Base-by-base conservation (phyloP, 495 filamentous ascomycete genomes). In the Neurospora sp. region DNA sequence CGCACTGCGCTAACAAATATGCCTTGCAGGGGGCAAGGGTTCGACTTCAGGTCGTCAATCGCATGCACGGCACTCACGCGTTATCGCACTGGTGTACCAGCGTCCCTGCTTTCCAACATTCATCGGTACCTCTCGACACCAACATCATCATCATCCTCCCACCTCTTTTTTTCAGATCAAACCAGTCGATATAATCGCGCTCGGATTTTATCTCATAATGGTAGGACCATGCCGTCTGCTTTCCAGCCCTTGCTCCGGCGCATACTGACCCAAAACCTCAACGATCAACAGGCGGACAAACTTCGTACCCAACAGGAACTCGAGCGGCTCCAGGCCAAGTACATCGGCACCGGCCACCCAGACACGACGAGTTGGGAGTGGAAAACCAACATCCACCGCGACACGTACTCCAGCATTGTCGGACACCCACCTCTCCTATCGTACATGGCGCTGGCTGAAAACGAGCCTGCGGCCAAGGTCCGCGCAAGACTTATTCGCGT, bases 351-450 rank as follows among this genome's bases (percentile, higher is more conserved):
- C 13, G 96, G 96, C n/a, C 94, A 98, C 83, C 93, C 96, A 70
- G 96, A 99, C 84, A 98, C 96, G 10, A 98, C 96, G 19, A 94
- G 92, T 79, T 94, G 88, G 89, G 96, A 99, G 85, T 99, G 95
- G 94, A 88, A 90, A 70, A 92, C 91, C 39, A 99, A 99, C 82
- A 91, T 96, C 79, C 87, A 94, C 75, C 92, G 93, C 77, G 94
- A 97, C 82, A 92, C 88, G 42, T 93, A 90, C 79, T 89, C 94
- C 11, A 92, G 88, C 73, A 93, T 96, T 78, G 88, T 97, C 76
- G 96, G 96, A 24, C 96, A 99, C 79, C 92, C 94, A 24, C 91
- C 94, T 2, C 83, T 98, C 72, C 86, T 98, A 19, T 88, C 90
- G n/a, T 98, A 97, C 78, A 93, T 97, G 88, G 86, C 90, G 62